phyloP scores from a whole-genome alignment of 2,329 filamentous ascomycete species.

The Curvularia sp. region DNA sequence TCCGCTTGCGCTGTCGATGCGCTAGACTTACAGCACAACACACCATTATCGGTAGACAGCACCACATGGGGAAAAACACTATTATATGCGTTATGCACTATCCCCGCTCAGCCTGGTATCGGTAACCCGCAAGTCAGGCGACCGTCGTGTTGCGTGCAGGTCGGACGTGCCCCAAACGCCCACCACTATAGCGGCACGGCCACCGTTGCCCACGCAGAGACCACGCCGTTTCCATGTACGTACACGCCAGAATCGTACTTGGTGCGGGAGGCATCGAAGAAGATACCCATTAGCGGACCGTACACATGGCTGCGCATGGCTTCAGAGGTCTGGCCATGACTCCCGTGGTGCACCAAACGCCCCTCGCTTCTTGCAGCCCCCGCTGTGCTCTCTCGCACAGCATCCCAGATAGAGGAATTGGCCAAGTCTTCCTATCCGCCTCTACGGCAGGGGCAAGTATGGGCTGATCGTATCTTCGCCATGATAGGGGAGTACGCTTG shows the following conservation, averaged over 20 bases:
- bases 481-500: not conserved
- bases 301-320: not conserved
- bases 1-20: constrained; percentile 4
- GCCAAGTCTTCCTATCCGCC: constrained; percentile 11
- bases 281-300: not conserved
- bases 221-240: not conserved
- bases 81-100: constrained; percentile 8
- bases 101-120: constrained; percentile 7
- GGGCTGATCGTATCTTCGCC: constrained; percentile 21
- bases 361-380: constrained; percentile 12
- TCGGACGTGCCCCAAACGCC: not conserved
- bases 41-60: constrained; percentile 1
- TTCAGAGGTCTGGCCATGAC: not conserved
- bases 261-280: not conserved
- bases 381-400: constrained; percentile 7
- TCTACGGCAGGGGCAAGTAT: constrained; percentile 24
- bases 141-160: not conserved
- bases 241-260: not conserved
- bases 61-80: constrained; percentile 10
- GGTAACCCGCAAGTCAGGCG: constrained; percentile 10
- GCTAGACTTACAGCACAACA: constrained; percentile 9
- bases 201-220: not conserved
- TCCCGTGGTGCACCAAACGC: not conserved
- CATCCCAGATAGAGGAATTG: constrained; percentile 6
- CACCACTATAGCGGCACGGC: not conserved